Base-by-base conservation (phyloP, 2,329 filamentous ascomycete species). In the Sporothrix brunneoviolacea region DNA sequence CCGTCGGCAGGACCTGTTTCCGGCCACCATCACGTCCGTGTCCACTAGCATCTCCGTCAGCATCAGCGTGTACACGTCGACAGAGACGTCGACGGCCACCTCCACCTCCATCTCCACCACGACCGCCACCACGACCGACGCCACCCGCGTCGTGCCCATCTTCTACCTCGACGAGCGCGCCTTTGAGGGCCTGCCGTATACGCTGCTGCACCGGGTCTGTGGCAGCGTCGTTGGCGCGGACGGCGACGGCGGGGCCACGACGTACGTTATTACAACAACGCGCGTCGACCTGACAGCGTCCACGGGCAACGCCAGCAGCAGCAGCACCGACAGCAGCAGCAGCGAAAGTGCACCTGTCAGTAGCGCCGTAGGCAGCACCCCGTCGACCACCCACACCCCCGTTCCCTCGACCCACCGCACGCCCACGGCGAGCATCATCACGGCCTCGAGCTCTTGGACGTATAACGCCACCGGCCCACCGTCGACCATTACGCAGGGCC, bases 401-500 rank as follows among this genome's bases (percentile, higher is more conserved):
- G n/a, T n/a, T n/a, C n/a, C 40, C 22, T 18, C 40, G 16, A 13
- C 40, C 40, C 28, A 10, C 32, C 21, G 30, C 15, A 37, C 48
- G 19, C 18, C 44, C 10, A 38, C 39, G 28, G 33, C 44, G n/a
- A 40, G 44, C 44, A 28, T 30, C 39, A 53, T 50, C 37, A 43
- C 54, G 5, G 50, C 52, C 36, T 44, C 50, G 33, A 38, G 22
- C 43, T 48, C 49, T 4, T 54, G 52, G 50, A 49, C 50, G 16
- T 27, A 33, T 32, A 59, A 58, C 52, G 44, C 40, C 8, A 62
- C 57, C 10, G 58, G 57, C 41, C 45, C 54, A 7, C 53, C 60
- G 3, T 59, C 54, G 28, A 62, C 60, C 48, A 57, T 62, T 45
- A 62, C 60, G 18, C 61, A 62, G 36, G 60, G 60, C 8, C 61